Evolutionary conservation across 441 rosid species (phyloP).

Genomic region (Iberis amara): DNA sequence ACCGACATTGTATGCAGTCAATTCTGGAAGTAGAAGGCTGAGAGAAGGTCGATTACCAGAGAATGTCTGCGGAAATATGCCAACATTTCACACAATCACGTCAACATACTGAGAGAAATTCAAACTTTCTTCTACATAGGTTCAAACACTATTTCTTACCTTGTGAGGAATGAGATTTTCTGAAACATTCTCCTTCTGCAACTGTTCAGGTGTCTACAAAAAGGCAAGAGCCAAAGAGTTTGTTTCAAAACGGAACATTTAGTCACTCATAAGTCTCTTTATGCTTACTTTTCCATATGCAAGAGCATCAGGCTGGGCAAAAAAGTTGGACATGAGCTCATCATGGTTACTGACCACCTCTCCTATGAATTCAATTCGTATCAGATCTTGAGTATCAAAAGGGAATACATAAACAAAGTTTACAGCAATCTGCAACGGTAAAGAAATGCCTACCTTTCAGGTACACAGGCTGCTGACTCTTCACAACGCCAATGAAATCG

Average conservation of each 20-base stretch:
- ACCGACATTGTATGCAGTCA: conserved; percentile 74
- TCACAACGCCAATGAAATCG: conserved; percentile 79
- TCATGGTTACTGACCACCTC: conserved; percentile 92
- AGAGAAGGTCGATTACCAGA: conserved; percentile 87
- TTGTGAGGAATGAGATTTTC: conserved; percentile 82
- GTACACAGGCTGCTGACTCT: conserved; percentile 90
- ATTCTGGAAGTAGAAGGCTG: conserved; percentile 75
- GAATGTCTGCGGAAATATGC: conserved; percentile 56
- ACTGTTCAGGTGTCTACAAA: conserved; percentile 67
- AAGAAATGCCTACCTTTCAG: conserved; percentile 48
- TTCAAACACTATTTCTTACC: conserved; percentile 39
- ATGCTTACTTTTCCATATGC: conserved; percentile 85
- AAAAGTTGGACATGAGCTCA: conserved; percentile 98
- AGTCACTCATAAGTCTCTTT: conserved; percentile 8
- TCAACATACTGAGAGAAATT: not conserved
- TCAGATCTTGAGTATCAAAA: not conserved
- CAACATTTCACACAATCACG: not conserved
- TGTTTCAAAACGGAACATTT: conserved; percentile 7
- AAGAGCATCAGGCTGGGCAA: conserved; percentile 96
- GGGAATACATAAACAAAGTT: not conserved
- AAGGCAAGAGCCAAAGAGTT: conserved; percentile 8
- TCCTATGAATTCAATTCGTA: conserved; percentile 40
- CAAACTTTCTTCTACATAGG: conserved; percentile 7
- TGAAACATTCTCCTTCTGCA: conserved; percentile 67
- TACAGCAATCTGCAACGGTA: not conserved